Evolutionary conservation across 2,329 filamentous ascomycete species (phyloP), one percentile per base, ranked within the genome.

Genomic region (Cladophialophora yegresii): DNA sequence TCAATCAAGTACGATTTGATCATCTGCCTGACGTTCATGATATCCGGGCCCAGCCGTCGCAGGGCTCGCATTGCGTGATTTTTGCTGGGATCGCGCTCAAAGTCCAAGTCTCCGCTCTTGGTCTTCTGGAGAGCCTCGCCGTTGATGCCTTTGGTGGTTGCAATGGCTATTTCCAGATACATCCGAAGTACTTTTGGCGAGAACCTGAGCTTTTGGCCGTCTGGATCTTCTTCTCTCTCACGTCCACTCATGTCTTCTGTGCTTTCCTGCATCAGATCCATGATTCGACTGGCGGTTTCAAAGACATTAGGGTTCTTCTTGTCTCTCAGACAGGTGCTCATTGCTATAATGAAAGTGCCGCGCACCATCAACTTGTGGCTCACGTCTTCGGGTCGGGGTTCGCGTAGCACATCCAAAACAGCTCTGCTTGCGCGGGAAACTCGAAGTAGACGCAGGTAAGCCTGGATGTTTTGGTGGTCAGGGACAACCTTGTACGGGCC

Each of bases 281-380:
- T 78, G 28, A 96, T 80, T 57, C 80, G 76, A 57, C 81, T 85
- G 4, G 90, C 89, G 69, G 89, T 83, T 2, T 80, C 77, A 68
- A 96, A 84, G 23, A 85, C 84, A 58, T 88, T 84, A n/a, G 75
- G 81, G 74, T 96, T 96, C 61, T 87, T 87, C 72, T 87, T 89
- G 79, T 97, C 92, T 62, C 88, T 85, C 26, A 86, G 79, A 75
- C 92, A 96, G 4, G 86, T 83, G 67, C 84, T 83, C 80, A 97
- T 86, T 60, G 89, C 91, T 54, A 91, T 84, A 59, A 85, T 84
- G 77, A 92, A 91, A 9, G 86, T 86, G 23, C 64, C 63, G 83
- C 84, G 36, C 73, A 71, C 62, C 74, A 76, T 66, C 26, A 70
- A 45, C 84, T 73, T 66, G 80, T 70, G 6, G 77, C 72, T 23